Base-by-base conservation (phyloP, 345 rosid species). In the Fremontodendron californicum region DNA sequence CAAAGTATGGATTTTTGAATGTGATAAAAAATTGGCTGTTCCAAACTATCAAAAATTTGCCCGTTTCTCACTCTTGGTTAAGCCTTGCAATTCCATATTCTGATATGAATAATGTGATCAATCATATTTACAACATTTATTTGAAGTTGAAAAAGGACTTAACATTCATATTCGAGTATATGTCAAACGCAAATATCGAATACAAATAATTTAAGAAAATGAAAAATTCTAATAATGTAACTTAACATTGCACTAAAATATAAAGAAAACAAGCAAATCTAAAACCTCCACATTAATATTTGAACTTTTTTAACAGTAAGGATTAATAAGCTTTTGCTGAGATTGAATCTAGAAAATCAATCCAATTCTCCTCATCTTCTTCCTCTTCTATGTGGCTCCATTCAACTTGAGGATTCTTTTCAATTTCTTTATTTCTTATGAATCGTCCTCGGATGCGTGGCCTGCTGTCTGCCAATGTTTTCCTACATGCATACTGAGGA, bases 401-500 rank as follows among this genome's bases (percentile, higher is more conserved):
- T 46, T 84, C 85, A 68, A 67, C 85, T 52, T 85, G 89, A 57
- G 81, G 82, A 58, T 75, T 75, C 77, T 85, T 87, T 73, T 87
- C 91, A 9, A 76, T 88, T 76, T 93, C 99, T 61, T 89, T 94
- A n/a, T 89, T 96, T 82, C 93, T 90, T 9, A 96, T 97, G 71
- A 96, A 96, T 49, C 99, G 79, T 3, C 99, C 99, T 84, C 99
- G 82, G 61, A 96, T 91, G 19, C 99, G 88, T 70, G 97, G 99
- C 84, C 99, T 85, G 77, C 97, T 93, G 57, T 95, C 98, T 12
- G 99, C 99, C 85, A 95, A 78, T 6, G 97, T 92, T 86, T 95
- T 95, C 89, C 99, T 86, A 81, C 99, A 96, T 40, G 84, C 94
- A 76, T 96, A 96, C 99, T 95, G 81, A 5, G 4, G 43, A 51